phyloP scores from a whole-genome alignment of 192 early-diverging fungal species.

The Backusella liffmaniae region DNA sequence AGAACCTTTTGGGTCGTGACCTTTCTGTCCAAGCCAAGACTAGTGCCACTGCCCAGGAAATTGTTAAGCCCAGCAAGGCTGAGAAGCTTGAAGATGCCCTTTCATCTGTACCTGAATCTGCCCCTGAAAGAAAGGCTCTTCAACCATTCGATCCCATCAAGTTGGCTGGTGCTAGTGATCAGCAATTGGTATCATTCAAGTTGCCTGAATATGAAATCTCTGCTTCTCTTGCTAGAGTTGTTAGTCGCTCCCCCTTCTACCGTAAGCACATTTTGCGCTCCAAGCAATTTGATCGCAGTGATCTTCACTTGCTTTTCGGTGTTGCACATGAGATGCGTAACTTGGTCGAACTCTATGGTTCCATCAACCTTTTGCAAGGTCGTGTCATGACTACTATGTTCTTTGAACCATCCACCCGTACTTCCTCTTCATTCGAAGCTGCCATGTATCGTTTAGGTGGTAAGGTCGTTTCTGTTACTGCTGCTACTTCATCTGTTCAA shows the following conservation, averaged over 20 bases:
- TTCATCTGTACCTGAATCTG: background rate
- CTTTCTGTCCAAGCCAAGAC: conserved; percentile 38
- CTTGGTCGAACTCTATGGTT: conserved; percentile 87
- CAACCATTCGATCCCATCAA: conserved; percentile 23
- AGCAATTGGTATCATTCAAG: conserved; percentile 14
- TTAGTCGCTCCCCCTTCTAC: conserved; percentile 82
- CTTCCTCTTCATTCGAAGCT: conserved; percentile 89
- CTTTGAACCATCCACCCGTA: conserved; percentile 96
- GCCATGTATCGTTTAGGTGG: conserved; percentile 95
- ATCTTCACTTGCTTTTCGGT: conserved; percentile 93
- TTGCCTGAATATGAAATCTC: conserved; percentile 28
- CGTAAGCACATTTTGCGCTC: conserved; percentile 92
- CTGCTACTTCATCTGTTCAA: conserved; percentile 81
- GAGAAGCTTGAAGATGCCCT: background rate
- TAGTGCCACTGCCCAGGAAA: conserved; percentile 2
- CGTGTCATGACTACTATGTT: conserved; percentile 94
- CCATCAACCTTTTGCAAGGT: conserved; percentile 82
- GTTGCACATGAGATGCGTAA: conserved; percentile 97
- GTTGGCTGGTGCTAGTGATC: conserved; percentile 23
- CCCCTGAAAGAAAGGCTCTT: conserved; percentile 11
- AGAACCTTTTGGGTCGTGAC: conserved; percentile 45
- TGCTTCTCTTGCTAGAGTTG: conserved; percentile 44
- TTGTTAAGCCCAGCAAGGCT: background rate
- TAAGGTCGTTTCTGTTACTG: conserved; percentile 80
- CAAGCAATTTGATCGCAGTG: conserved; percentile 89